A percentile compares a stretch with the other conserved stretches of the same genome.
Conservation (phyloP, 2,329 filamentous ascomycete genomes). For the Xylariaceae sp. region DNA sequence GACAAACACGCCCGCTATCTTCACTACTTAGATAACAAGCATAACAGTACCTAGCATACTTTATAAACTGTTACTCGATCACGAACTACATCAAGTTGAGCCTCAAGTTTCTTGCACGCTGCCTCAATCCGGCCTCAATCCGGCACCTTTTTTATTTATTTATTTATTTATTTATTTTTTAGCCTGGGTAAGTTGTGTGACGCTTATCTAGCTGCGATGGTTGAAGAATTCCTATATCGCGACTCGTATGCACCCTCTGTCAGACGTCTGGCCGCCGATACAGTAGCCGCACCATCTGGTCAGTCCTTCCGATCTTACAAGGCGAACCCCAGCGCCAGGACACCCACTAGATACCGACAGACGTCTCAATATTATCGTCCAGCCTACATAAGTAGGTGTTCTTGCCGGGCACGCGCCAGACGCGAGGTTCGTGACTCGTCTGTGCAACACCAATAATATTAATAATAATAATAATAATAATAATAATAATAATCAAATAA, state of each 20-base stretch:
- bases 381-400: not conserved
- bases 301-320: not conserved
- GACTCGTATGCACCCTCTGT: not conserved
- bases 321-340: not conserved
- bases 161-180: no score
- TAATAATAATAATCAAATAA: no score
- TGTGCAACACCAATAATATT: not conserved
- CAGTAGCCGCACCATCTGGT: not conserved
- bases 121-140: no score
- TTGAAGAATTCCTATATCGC: not conserved
- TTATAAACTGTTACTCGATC: no score
- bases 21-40: no score
- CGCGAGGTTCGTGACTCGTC: not conserved
- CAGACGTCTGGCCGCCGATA: not conserved
- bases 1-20: no score
- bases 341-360: not conserved
- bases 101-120: no score
- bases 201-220: not conserved
- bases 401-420: not conserved
- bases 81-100: no score
- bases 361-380: not conserved
- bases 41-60: no score
- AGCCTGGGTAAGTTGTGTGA: no score
- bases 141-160: no score
- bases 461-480: no score